Evolutionary conservation across 106 monocot genomes (phyloP).

Genomic region (Alisma plantagoaquatica): DNA sequence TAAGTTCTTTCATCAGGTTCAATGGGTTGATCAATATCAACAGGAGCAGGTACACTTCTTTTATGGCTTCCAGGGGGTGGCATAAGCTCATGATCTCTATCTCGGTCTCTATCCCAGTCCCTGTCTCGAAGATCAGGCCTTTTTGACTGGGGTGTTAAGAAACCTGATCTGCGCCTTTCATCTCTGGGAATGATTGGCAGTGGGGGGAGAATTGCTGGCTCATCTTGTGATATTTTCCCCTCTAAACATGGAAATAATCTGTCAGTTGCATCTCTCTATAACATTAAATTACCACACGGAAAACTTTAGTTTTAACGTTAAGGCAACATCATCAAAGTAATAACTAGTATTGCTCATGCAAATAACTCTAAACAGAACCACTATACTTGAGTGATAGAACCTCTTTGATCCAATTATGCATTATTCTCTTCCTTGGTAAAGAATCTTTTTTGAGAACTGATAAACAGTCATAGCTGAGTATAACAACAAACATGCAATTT

Average conservation of each 20-base stretch:
- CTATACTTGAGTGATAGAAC: too few species aligned
- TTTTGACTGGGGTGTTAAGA: constrained; percentile 74
- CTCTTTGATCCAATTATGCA: too few species aligned
- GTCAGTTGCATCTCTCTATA: not conserved
- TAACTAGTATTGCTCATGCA: too few species aligned
- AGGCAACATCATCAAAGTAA: too few species aligned
- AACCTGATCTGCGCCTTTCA: constrained; percentile 58
- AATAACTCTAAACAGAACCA: too few species aligned
- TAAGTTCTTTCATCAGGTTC: constrained; percentile 98
- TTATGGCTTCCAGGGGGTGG: constrained; percentile 89
- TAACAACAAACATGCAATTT: not conserved
- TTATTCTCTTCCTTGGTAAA: too few species aligned
- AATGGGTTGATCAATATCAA: constrained; percentile 78
- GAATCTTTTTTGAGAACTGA: too few species aligned
- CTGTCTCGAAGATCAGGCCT: constrained; percentile 51
- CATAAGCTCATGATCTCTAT: constrained; percentile 82
- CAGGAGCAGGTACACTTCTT: constrained; percentile 43
- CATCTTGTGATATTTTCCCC: constrained; percentile 88
- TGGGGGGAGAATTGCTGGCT: constrained; percentile 81
- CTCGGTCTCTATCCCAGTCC: constrained; percentile 88
- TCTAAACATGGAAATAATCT: constrained; percentile 25
- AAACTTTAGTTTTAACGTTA: not conserved
- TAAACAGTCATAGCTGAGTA: not conserved
- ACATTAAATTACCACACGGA: not conserved
- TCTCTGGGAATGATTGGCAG: constrained; percentile 52